Evolutionary conservation across 2,329 filamentous ascomycete genomes (phyloP).

Genomic region (Fusarium sp.): DNA sequence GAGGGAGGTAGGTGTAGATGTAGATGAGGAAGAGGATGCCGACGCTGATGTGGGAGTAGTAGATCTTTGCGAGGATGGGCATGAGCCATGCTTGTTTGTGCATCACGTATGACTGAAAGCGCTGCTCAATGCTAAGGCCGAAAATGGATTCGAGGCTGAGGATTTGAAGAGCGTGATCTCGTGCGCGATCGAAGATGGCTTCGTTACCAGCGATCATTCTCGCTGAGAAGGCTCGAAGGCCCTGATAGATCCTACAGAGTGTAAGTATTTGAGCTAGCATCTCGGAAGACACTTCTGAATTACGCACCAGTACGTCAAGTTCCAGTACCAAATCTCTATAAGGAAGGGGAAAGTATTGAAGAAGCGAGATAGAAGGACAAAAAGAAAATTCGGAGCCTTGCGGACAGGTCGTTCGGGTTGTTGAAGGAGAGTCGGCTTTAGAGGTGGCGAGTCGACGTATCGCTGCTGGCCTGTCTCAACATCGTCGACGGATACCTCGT

Average conservation of each 20-base stretch:
- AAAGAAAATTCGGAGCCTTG: conserved; percentile 46
- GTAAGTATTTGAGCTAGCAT: not conserved
- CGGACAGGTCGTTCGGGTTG: conserved; percentile 24
- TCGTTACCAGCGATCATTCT: conserved; percentile 58
- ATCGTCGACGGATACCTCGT: conserved; percentile 26
- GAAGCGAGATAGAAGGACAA: conserved; percentile 51
- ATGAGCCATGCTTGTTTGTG: conserved; percentile 56
- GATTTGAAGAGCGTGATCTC: conserved; percentile 59
- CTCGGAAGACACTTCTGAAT: too few species aligned
- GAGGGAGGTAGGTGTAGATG: conserved; percentile 62
- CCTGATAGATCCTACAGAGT: conserved; percentile 58
- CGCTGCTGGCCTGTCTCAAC: conserved; percentile 34
- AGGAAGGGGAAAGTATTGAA: conserved; percentile 53
- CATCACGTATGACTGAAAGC: conserved; percentile 59
- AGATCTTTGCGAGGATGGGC: conserved; percentile 59
- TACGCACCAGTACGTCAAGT: conserved; percentile 54
- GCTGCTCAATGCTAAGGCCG: conserved; percentile 58
- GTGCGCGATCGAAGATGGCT: conserved; percentile 56
- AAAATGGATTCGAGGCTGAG: conserved; percentile 57
- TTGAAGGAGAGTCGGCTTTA: conserved; percentile 40
- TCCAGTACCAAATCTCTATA: conserved; percentile 58
- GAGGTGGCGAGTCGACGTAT: conserved; percentile 40
- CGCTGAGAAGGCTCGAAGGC: conserved; percentile 60
- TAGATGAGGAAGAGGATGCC: conserved; percentile 64
- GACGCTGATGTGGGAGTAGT: conserved; percentile 63